Percentiles rank a stretch among this genome's conserved stretches.
Conservation (phyloP, 2,329 filamentous ascomycete species). For the Hypomyces perniciosus region DNA sequence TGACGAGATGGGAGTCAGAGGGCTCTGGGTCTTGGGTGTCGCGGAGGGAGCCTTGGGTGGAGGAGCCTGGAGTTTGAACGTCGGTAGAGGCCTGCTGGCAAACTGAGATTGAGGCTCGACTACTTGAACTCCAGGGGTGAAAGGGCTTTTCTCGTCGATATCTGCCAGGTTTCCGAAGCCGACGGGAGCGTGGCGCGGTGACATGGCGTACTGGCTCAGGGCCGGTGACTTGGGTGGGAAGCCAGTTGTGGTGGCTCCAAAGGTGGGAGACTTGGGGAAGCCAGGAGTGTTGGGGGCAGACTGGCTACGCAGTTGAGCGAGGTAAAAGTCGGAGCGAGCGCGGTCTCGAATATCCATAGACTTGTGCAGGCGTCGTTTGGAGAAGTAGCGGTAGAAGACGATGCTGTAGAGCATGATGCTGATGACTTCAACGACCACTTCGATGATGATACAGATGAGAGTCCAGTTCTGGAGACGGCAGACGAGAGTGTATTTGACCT, state of each 20-base stretch:
- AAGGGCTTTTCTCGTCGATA: constrained; percentile 39
- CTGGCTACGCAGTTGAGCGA: constrained; percentile 75
- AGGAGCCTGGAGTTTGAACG: constrained; percentile 84
- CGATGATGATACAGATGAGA: constrained; percentile 94
- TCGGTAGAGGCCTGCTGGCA: constrained; percentile 41
- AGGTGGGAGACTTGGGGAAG: constrained; percentile 56
- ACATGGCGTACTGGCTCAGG: constrained; percentile 45
- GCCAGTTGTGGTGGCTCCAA: constrained; percentile 57
- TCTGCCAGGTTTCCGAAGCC: constrained; percentile 47
- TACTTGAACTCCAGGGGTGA: constrained; percentile 50
- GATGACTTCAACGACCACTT: constrained; percentile 86
- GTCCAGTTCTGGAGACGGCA: constrained; percentile 94
- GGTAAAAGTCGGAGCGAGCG: constrained; percentile 90
- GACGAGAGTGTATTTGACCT: constrained; percentile 82
- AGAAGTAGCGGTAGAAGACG: constrained; percentile 96
- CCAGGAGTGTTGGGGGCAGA: constrained; percentile 93
- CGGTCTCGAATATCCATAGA: constrained; percentile 95
- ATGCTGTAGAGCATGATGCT: constrained; percentile 89
- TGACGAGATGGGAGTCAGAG: constrained; percentile 45
- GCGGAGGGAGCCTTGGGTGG: constrained; percentile 72
- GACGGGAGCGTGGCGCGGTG: constrained; percentile 55
- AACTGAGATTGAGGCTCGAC: constrained; percentile 60
- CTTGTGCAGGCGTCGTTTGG: constrained; percentile 90
- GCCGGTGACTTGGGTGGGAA: constrained; percentile 34
- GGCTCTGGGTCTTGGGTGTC: constrained; percentile 63